Evolutionary conservation across 257 asterid genomes (phyloP).

Genomic region (Solanum lycopersicoides): DNA sequence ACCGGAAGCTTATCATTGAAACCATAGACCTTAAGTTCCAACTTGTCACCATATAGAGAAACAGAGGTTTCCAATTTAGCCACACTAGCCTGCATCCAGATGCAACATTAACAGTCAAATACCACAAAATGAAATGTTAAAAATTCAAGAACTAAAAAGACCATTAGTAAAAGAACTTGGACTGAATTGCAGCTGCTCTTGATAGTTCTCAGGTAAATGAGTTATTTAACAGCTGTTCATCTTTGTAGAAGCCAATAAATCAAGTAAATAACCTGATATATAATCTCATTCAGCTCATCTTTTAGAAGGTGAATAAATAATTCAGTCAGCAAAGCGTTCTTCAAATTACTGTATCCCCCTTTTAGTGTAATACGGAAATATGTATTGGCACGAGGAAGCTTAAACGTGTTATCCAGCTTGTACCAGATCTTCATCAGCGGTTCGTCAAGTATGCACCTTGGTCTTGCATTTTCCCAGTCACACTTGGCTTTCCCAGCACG

Average conservation of each 20-base stretch:
- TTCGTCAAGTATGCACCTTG: conserved; percentile 78
- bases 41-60: conserved; percentile 78
- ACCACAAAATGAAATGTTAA: not conserved
- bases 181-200: not conserved
- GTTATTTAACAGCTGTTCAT: not conserved
- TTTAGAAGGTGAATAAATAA: conserved; percentile 72
- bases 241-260: conserved; percentile 2
- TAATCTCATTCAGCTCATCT: conserved; percentile 93
- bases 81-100: conserved; percentile 74
- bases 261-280: conserved; percentile 66
- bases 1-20: conserved; percentile 91
- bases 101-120: not conserved
- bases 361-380: conserved; percentile 83
- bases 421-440: conserved; percentile 80
- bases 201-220: not conserved
- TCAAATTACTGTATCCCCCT: conserved; percentile 65
- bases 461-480: conserved; percentile 29
- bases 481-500: conserved; percentile 37
- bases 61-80: conserved; percentile 90
- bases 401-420: conserved; percentile 81
- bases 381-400: conserved; percentile 93
- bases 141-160: not conserved
- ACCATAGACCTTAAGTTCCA: conserved; percentile 92
- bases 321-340: conserved; percentile 71
- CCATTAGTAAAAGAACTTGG: not conserved